Percentiles rank a stretch among this genome's conserved stretches.
These are phyloP conservation scores for Ochromonadaceae sp. DNA, from an alignment of 352 stramenopile genomes.

Conservation along the genomic window DNA sequence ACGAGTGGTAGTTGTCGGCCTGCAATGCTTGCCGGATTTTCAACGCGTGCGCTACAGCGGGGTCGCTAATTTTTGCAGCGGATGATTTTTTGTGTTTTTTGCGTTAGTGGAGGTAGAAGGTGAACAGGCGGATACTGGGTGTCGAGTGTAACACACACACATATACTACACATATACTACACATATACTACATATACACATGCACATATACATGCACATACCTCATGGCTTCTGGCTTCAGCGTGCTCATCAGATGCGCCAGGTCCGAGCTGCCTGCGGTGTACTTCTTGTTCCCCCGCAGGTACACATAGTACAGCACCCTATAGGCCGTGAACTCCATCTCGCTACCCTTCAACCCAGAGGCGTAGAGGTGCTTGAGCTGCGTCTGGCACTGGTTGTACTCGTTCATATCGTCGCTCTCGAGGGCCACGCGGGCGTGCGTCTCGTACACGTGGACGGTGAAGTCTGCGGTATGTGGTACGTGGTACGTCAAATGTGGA, in stretches of 20 bases:
- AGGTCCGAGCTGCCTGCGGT: slow-evolving; percentile 21
- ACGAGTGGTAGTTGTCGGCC: slow-evolving; percentile 8
- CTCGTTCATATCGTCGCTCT: slow-evolving; percentile 82
- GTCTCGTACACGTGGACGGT: slow-evolving; percentile 92
- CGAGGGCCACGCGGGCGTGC: slow-evolving; percentile 84
- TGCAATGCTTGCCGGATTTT: not conserved
- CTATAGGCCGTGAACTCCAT: slow-evolving; percentile 39
- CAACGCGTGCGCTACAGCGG: slow-evolving; percentile 20
- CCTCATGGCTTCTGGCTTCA: slow-evolving; percentile 13
- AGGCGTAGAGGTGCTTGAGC: slow-evolving; percentile 32
- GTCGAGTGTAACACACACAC: too few relatives aligned
- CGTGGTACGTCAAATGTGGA: not conserved
- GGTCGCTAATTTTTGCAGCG: not conserved
- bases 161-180: too few relatives aligned
- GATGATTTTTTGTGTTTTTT: not conserved
- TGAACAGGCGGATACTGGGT: too few relatives aligned
- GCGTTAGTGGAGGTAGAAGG: too few relatives aligned
- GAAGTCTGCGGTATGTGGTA: slow-evolving; percentile 59
- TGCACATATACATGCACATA: not conserved
- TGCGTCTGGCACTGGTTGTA: slow-evolving; percentile 77
- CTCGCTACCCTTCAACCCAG: slow-evolving; percentile 20
- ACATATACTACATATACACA: too few relatives aligned
- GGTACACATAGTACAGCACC: slow-evolving; percentile 39
- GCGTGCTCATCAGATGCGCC: slow-evolving; percentile 23
- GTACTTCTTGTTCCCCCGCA: slow-evolving; percentile 28